Percentiles rank a stretch among this genome's conserved stretches.
phyloP scores from a whole-genome alignment of 2,329 filamentous ascomycete genomes.

The Cladophialophora immunda region DNA sequence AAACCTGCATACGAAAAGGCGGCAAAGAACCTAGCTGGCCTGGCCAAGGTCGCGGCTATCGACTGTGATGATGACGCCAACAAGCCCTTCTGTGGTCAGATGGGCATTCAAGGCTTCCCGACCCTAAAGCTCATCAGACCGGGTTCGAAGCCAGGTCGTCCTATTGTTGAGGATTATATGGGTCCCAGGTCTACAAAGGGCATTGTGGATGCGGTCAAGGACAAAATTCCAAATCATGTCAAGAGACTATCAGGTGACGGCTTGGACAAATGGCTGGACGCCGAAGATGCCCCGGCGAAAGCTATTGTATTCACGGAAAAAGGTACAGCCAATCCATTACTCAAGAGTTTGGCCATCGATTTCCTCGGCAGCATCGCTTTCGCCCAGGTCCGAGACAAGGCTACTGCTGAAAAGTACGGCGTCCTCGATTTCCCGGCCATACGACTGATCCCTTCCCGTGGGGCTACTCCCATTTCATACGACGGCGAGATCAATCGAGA shows the following conservation, averaged over 20 bases:
- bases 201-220: constrained; percentile 84
- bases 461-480: constrained; percentile 75
- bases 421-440: constrained; percentile 81
- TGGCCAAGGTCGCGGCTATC: constrained; percentile 92
- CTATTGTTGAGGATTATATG: constrained; percentile 88
- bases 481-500: constrained; percentile 87
- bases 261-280: constrained; percentile 75
- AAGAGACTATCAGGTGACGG: constrained; percentile 81
- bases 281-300: constrained; percentile 75
- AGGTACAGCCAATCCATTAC: constrained; percentile 81
- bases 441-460: constrained; percentile 77
- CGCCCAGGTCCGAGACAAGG: constrained; percentile 84
- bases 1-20: constrained; percentile 96
- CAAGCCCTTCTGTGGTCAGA: constrained; percentile 82
- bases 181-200: constrained; percentile 82
- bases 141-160: constrained; percentile 79
- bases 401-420: constrained; percentile 76
- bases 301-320: constrained; percentile 94
- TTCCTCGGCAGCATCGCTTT: constrained; percentile 82
- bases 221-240: constrained; percentile 92
- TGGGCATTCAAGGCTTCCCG: constrained; percentile 93
- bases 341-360: constrained; percentile 88
- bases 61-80: constrained; percentile 95
- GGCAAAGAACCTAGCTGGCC: constrained; percentile 84
- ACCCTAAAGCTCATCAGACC: constrained; percentile 94